A percentile compares a stretch with the other conserved stretches of the same genome.
These are phyloP conservation scores for Manihot esculenta DNA, from an alignment of 441 rosid species.

Conservation along the genomic window DNA sequence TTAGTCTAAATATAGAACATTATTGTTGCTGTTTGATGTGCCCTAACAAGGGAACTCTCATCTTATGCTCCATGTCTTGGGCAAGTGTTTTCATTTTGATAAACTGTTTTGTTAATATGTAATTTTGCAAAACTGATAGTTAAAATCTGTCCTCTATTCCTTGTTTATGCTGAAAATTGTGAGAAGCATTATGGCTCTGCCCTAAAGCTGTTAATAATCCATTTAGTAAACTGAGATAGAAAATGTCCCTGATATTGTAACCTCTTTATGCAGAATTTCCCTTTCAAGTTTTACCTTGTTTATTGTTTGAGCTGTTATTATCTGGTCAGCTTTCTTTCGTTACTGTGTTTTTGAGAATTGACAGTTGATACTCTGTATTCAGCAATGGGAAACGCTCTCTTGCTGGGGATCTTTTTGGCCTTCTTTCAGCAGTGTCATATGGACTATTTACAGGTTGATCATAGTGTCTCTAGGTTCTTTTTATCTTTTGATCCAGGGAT, in stretches of 20 bases:
- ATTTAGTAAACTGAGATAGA: background rate
- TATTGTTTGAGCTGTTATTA: slow-evolving; percentile 15
- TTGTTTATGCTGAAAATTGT: background rate
- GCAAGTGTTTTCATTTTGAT: slow-evolving; percentile 5
- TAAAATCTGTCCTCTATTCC: background rate
- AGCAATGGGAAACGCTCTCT: slow-evolving; percentile 85
- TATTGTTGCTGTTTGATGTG: background rate
- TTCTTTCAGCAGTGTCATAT: slow-evolving; percentile 90
- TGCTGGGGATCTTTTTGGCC: slow-evolving; percentile 91
- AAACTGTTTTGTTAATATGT: background rate
- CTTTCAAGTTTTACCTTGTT: slow-evolving; percentile 28
- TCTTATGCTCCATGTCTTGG: background rate
- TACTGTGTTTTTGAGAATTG: slow-evolving; percentile 33
- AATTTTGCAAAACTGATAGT: background rate
- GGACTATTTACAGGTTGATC: slow-evolving; percentile 88
- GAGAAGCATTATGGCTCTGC: background rate
- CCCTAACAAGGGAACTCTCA: background rate
- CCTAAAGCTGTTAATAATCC: background rate
- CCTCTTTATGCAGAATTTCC: slow-evolving; percentile 15
- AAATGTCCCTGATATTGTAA: background rate
- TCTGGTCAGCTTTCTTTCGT: slow-evolving; percentile 23
- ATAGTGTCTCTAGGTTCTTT: background rate
- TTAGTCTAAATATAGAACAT: slow-evolving; percentile 1
- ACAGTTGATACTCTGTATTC: slow-evolving; percentile 61
- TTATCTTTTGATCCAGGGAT: background rate